Evolutionary conservation across 257 asterid genomes (phyloP).

Genomic region (Plantago elongata): DNA sequence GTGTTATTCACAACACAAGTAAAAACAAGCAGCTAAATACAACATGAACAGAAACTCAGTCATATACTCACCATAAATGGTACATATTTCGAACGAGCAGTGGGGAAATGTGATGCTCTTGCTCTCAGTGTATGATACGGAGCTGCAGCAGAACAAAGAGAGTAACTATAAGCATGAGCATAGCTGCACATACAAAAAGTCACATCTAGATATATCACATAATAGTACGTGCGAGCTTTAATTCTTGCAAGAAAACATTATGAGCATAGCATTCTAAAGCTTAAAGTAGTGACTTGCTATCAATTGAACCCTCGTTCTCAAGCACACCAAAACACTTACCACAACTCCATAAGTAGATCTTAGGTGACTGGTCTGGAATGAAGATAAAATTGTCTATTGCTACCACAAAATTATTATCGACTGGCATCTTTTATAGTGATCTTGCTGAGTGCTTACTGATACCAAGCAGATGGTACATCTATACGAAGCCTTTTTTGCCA

Average conservation of each 20-base stretch:
- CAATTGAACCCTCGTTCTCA: no score
- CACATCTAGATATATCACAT: background rate
- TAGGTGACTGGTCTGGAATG: no score
- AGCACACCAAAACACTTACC: no score
- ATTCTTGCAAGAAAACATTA: background rate
- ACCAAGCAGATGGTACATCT: no score
- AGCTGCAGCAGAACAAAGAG: constrained; percentile 31
- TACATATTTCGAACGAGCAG: constrained; percentile 22
- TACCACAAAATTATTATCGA: no score
- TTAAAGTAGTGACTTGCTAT: no score
- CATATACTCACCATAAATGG: constrained; percentile 32
- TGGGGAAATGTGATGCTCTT: constrained; percentile 29
- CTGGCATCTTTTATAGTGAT: no score
- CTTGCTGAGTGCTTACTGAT: no score
- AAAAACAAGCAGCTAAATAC: constrained; percentile 1
- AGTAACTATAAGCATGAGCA: constrained; percentile 3
- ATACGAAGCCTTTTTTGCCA: no score
- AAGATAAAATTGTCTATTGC: no score
- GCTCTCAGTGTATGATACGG: constrained; percentile 31
- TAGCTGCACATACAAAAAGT: constrained; percentile 2
- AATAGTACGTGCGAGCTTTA: background rate
- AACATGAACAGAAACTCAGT: constrained; percentile 17
- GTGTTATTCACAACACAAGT: background rate
- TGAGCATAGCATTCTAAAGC: background rate
- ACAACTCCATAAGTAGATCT: no score